Evolutionary conservation across 495 filamentous ascomycete genomes (phyloP).

Genomic region (Aspergillus cavernicola): DNA sequence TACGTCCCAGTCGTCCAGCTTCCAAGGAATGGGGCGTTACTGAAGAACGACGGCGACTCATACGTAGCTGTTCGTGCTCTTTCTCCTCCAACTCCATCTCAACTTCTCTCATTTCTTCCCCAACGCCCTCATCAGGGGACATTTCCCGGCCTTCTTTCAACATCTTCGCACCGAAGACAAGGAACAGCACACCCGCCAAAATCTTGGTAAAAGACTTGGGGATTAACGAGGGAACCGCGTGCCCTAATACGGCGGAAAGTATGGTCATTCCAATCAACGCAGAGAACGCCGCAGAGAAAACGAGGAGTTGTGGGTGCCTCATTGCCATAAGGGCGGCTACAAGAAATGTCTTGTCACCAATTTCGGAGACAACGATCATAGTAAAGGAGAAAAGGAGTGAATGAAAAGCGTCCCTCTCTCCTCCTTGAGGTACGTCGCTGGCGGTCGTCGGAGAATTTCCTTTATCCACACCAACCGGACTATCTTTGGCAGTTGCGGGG

Average conservation of each 20-base stretch:
- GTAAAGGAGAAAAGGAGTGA: constrained; percentile 89
- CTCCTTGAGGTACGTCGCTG: constrained; percentile 31
- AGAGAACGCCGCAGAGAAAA: constrained; percentile 90
- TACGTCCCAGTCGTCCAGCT: constrained; percentile 45
- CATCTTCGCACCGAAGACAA: constrained; percentile 83
- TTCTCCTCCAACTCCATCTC: constrained; percentile 95
- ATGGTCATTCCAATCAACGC: constrained; percentile 93
- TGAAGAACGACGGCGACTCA: constrained; percentile 50
- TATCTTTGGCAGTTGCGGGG: constrained; percentile 60
- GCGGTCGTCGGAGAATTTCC: not conserved
- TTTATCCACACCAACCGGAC: constrained; percentile 59
- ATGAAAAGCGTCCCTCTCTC: constrained; percentile 79
- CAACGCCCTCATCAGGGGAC: constrained; percentile 80
- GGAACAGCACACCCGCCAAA: constrained; percentile 77
- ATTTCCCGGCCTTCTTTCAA: constrained; percentile 85
- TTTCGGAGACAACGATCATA: constrained; percentile 97
- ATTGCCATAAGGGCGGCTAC: constrained; percentile 98
- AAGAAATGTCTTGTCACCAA: constrained; percentile 98
- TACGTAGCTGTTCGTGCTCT: constrained; percentile 60
- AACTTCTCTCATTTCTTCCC: constrained; percentile 95
- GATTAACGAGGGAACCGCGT: constrained; percentile 87
- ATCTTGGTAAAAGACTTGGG: constrained; percentile 86
- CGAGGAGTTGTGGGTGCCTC: constrained; percentile 89
- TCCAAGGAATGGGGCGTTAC: constrained; percentile 49
- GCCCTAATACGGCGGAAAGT: constrained; percentile 92